phyloP scores from a whole-genome alignment of 768 basidiomycete genomes.

The Suillus clintonianus region DNA sequence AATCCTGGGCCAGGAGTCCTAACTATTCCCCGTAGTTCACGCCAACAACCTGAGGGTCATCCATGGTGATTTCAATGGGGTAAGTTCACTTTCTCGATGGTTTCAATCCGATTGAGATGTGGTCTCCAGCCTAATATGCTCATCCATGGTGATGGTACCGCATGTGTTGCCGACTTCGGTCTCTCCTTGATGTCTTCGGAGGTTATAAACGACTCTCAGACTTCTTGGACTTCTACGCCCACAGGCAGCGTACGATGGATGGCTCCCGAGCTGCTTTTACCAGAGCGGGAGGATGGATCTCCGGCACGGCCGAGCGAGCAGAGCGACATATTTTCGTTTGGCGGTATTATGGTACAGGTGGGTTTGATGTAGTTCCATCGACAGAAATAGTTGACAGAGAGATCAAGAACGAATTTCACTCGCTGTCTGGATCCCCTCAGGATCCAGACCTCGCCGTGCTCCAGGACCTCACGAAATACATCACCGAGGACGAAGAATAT shows the following conservation, averaged over 20 bases:
- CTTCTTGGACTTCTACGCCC: constrained; percentile 30
- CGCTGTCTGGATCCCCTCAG: too few species aligned
- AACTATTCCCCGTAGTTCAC: neutral
- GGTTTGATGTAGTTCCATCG: too few species aligned
- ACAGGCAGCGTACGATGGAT: constrained; percentile 53
- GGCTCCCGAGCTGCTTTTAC: constrained; percentile 41
- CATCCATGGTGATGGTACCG: constrained; percentile 30
- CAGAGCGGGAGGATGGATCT: constrained; percentile 25
- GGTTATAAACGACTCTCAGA: constrained; percentile 16
- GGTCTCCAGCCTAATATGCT: constrained; percentile 35
- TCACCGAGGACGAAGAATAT: too few species aligned
- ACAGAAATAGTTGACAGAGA: too few species aligned
- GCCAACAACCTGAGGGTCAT: constrained; percentile 37
- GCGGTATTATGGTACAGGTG: too few species aligned
- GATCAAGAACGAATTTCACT: too few species aligned
- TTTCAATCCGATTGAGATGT: neutral
- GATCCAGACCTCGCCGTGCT: too few species aligned
- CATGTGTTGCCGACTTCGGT: too few species aligned
- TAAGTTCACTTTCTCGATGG: constrained; percentile 13
- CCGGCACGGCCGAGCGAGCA: constrained; percentile 9
- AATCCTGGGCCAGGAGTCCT: constrained; percentile 17
- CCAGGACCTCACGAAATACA: constrained; percentile 1
- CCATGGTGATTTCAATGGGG: constrained; percentile 50
- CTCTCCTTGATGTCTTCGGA: constrained; percentile 33
- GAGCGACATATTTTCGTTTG: constrained; percentile 48